Conservation (phyloP, 371 early-diverging fungal genomes). For the Mucor indicus region DNA sequence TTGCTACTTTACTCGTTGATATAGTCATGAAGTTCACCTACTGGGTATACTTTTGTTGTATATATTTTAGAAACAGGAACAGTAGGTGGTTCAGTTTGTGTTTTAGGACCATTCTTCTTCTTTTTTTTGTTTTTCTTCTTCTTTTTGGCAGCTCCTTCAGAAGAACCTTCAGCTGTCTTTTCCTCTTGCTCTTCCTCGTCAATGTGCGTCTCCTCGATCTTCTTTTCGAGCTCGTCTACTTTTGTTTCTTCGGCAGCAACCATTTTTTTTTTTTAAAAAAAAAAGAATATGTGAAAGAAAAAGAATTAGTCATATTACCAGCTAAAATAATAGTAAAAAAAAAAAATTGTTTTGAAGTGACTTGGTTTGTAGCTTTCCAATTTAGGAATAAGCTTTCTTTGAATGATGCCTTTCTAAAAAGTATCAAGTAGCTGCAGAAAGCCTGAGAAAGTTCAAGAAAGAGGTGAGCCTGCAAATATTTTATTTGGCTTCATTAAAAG, state of each 20-base stretch:
- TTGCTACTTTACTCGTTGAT: slow-evolving; percentile 76
- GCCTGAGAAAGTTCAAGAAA: too few species aligned
- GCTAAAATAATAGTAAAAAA: too few species aligned
- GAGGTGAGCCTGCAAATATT: too few species aligned
- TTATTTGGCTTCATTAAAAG: too few species aligned
- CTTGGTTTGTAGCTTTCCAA: too few species aligned
- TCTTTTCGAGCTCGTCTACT: slow-evolving; percentile 11
- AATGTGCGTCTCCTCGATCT: slow-evolving; percentile 15
- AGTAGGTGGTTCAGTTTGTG: slow-evolving; percentile 75
- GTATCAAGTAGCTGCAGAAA: too few species aligned
- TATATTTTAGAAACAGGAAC: slow-evolving; percentile 79
- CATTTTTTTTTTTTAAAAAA: too few species aligned
- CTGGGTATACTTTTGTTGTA: slow-evolving; percentile 64
- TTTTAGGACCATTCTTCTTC: slow-evolving; percentile 58
- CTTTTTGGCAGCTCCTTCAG: slow-evolving; percentile 26
- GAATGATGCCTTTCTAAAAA: too few species aligned
- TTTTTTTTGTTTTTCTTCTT: slow-evolving; percentile 73
- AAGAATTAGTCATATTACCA: too few species aligned
- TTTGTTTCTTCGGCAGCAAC: slow-evolving; percentile 9
- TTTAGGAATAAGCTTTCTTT: too few species aligned
- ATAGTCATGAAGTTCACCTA: slow-evolving; percentile 74
- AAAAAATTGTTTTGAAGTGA: too few species aligned
- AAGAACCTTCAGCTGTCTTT: neutral
- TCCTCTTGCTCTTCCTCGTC: slow-evolving; percentile 3
- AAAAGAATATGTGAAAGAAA: too few species aligned